Conservation (phyloP, 73 alveolate species). For the Paramecium sexaurelia region DNA sequence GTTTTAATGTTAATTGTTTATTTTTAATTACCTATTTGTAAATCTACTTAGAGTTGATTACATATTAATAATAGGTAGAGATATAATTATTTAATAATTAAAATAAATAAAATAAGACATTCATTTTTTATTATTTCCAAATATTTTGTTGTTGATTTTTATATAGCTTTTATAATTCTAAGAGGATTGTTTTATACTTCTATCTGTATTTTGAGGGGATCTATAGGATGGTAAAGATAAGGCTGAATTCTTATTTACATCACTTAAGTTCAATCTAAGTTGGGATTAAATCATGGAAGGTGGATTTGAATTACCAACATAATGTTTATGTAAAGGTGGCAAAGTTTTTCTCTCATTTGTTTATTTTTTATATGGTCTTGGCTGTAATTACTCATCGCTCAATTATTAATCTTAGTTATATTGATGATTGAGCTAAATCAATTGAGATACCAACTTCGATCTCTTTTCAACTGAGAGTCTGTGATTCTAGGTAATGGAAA, state of each 20-base stretch:
- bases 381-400: background rate
- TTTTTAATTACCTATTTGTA: background rate
- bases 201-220: slow-evolving; percentile 9
- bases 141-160: background rate
- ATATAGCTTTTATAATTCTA: background rate
- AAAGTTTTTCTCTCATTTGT: background rate
- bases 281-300: background rate
- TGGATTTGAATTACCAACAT: background rate
- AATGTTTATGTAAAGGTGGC: background rate
- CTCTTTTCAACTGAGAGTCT: slow-evolving; percentile 41
- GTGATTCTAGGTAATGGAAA: background rate
- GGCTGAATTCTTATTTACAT: background rate
- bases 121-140: background rate
- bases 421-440: background rate
- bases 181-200: background rate
- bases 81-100: background rate
- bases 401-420: background rate
- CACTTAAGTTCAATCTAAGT: slow-evolving; percentile 1
- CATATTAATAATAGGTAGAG: background rate
- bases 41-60: background rate
- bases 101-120: background rate
- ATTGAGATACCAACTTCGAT: background rate
- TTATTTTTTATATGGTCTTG: background rate
- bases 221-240: background rate
- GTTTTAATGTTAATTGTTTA: background rate